These are phyloP conservation scores for Hyphopichia wangnamkhiaoensis DNA, from an alignment of 1,139 yeast species.

Conservation along the genomic window DNA sequence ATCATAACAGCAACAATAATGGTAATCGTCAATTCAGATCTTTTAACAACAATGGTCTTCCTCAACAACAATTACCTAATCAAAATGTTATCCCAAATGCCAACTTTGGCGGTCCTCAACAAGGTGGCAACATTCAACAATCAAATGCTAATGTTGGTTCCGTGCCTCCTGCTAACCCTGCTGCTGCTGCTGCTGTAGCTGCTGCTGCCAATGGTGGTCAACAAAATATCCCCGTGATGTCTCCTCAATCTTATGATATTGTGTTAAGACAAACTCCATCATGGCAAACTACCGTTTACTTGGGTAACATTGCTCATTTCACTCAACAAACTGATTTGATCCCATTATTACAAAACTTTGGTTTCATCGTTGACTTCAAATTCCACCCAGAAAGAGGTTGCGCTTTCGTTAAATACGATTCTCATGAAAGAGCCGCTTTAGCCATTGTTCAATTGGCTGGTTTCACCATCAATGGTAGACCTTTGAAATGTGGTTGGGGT, in stretches of 20 bases:
- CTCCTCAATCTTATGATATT: conserved; percentile 65
- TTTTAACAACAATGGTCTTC: conserved; percentile 13
- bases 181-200: background rate
- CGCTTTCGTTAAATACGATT: conserved; percentile 83
- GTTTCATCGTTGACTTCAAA: conserved; percentile 78
- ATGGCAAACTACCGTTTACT: conserved; percentile 87
- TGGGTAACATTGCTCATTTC: conserved; percentile 81
- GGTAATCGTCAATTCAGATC: conserved; percentile 15
- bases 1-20: conserved; percentile 6
- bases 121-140: conserved; percentile 10
- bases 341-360: conserved; percentile 78
- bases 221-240: conserved; percentile 29
- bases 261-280: conserved; percentile 76
- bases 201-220: conserved; percentile 6
- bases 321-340: conserved; percentile 72
- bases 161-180: conserved; percentile 2
- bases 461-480: conserved; percentile 74
- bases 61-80: conserved; percentile 12
- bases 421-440: conserved; percentile 86
- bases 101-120: conserved; percentile 13
- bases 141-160: background rate
- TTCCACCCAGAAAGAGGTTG: conserved; percentile 80
- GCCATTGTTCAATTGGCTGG: conserved; percentile 84
- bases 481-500: conserved; percentile 88
- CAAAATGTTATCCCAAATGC: conserved; percentile 10